Evolutionary conservation across 257 asterid genomes (phyloP), one percentile per base, ranked within the genome.

Genomic region (Solanum pimpinellifolium): DNA sequence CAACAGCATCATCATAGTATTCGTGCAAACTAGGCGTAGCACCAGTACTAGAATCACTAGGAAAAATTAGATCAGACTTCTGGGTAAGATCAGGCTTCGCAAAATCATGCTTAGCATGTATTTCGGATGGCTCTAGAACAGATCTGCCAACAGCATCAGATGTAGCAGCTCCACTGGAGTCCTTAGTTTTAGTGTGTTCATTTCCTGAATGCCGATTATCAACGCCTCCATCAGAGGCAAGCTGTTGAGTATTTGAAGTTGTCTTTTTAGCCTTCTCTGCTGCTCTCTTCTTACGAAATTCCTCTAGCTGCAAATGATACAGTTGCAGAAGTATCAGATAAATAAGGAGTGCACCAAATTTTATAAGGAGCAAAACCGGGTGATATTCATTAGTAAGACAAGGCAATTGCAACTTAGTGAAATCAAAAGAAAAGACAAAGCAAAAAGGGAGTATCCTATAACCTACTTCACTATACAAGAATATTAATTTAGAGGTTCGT

Each of bases 231-330:
- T 90, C 93, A 88, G 93, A 70, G 42, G 88, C 88, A 83, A 83
- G 86, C 87, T 84, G 86, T 91, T 93, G 93, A 83, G 77, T 89
- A 29, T 86, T 78, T 66, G 94, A 85, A 49, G 90, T 83, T 77
- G 90, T 56, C 91, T 93, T 95, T 86, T 94, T 96, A 44, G 96
- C 95, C 92, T 86, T 93, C 91, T 92, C 94, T 73, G 94, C 96
- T 56, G 97, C 98, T 88, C 93, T 96, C 91, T 93, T 94, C 88
- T 92, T 93, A n/a, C 99, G 99, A 85, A 93, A 97, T 91, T 95
- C 99, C 91, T 93, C 99, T 73, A 97, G 91, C 99, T 97, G 94
- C 44, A 49, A 86, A 60, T 42, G 69, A 65, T 80, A 88, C 47
- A 69, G 60, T 86, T 59, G 84, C 70, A 85, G 10, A 27, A 81